Evolutionary conservation across 1,139 yeast genomes (phyloP), one percentile per base, ranked within the genome.

Genomic region (Blastobotrys persicus): DNA sequence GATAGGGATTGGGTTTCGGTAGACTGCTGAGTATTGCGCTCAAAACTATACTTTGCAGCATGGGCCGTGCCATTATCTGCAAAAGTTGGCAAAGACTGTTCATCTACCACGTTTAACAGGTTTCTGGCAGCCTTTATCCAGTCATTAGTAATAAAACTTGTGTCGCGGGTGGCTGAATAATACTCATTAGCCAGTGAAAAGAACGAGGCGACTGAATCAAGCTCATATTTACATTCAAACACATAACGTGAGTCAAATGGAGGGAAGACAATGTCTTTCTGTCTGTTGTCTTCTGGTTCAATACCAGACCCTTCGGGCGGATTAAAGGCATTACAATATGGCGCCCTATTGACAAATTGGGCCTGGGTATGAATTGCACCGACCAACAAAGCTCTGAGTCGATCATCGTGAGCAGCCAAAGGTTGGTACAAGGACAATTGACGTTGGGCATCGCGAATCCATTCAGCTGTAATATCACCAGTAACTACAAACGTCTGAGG

Each of bases 291-390:
- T 20, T 40, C 38, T 13, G 49, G 33, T 1, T 44, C 38, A 12
- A 50, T 47, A 2, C 39, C 42, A 1, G 51, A 47, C 2, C 73
- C 77, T 0, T 76, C 74, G 0, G 96, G 96, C 2, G 96, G 95
- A 59, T 88, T 95, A 71, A 87, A 88, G 0, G 96, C 96, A 65
- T 88, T 88, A 68, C 96, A 88, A 65, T 86, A 88, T 0, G 96
- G 95, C 6, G 84, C 77, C 33, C 70, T 71, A 31, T 70, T 59
- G 13, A 88, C 72, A 59, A 77, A 86, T 20, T 74, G 69, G 0
- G 88, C 85, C 64, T 88, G 96, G 18, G 89, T 86, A 54, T 81
- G 78, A 48, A 88, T 85, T 1, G 96, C 95, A 3, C 96, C 96
- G 51, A 71, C 72, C 37, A 88, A 75, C 61, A 88, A 67, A 35